Base-by-base conservation (phyloP, 306 rosid genomes). In the Fragaria ananassa region DNA sequence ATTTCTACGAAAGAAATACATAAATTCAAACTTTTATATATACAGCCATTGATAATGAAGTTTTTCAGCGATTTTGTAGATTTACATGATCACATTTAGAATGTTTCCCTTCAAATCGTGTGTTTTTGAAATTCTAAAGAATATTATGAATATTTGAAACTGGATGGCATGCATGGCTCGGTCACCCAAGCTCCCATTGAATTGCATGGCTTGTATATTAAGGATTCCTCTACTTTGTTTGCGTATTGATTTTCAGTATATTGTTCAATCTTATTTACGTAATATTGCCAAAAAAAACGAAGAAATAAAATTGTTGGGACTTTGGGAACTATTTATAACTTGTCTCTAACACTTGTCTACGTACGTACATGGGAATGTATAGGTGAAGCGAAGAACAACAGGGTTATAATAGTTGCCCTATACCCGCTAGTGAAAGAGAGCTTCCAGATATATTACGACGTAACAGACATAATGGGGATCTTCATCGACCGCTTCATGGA, bases 371-470 rank as follows among this genome's bases (percentile, higher is more conserved):
- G 56, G 45, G 6, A 63, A 34, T 17, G 13, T 14, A 27, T 88
- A 95, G 99, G 99, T n/a, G 84, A 1, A 12, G 96, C 98, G 50
- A 92, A 88, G 88, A 71, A 1, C 61, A 88, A 91, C 58, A 79
- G 99, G 35, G 80, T 96, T 58, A 90, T 92, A 68, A 83, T 81
- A 76, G 97, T 91, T 74, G 91, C 99, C 12, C 84, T 92, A 2
- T 88, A 88, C 77, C 91, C 97, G 0, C 44, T 84, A 41, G 91
- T 92, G 76, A 90, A 85, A 78, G 99, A 96, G 74, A 96, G 98
- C 60, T 89, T 96, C 74, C 89, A 88, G 14, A 82, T 83, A 45
- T 96, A 92, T 66, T 78, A 77, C 4, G 99, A 96, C 68, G 68
- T 89, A 19, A 81, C 93, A 64, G 99, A 96, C 71, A 74, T 84